phyloP scores from a whole-genome alignment of 352 stramenopile genomes.

The Globisporangium viniferum region DNA sequence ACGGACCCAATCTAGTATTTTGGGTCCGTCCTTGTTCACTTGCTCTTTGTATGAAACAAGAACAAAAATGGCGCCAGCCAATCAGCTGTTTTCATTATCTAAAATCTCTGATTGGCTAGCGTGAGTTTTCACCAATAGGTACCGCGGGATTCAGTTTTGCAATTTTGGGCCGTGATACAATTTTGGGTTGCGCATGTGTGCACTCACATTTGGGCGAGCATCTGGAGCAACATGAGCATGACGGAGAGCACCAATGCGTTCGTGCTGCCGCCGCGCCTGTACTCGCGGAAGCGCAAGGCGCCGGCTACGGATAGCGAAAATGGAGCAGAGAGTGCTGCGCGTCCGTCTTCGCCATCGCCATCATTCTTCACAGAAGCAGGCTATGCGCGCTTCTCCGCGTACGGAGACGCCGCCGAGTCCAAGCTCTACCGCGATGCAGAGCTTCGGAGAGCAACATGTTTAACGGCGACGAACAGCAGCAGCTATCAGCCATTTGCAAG shows the following conservation, averaged over 20 bases:
- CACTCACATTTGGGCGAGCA: neutral
- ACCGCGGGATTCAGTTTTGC: too few species aligned
- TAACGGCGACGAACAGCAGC: slow-evolving; percentile 12
- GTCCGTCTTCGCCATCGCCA: too few species aligned
- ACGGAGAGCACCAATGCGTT: slow-evolving; percentile 36
- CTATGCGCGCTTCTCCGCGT: slow-evolving; percentile 35
- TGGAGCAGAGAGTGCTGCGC: neutral
- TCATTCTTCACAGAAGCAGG: slow-evolving; percentile 37
- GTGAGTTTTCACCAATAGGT: too few species aligned
- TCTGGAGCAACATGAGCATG: neutral
- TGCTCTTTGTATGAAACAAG: too few species aligned
- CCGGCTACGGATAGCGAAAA: neutral
- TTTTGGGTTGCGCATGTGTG: too few species aligned
- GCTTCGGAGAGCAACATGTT: slow-evolving; percentile 18
- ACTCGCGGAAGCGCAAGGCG: slow-evolving; percentile 40
- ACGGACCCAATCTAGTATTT: too few species aligned
- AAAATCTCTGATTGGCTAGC: too few species aligned
- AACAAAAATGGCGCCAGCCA: too few species aligned
- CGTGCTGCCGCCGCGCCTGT: slow-evolving; percentile 40
- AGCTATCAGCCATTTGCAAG: neutral
- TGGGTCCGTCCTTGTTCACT: too few species aligned
- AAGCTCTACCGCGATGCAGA: slow-evolving; percentile 29
- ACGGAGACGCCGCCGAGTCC: slow-evolving; percentile 22
- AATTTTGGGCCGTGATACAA: too few species aligned
- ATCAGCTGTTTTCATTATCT: too few species aligned